Conservation (phyloP, 2,329 filamentous ascomycete species). For the Neospermospora avenae region DNA sequence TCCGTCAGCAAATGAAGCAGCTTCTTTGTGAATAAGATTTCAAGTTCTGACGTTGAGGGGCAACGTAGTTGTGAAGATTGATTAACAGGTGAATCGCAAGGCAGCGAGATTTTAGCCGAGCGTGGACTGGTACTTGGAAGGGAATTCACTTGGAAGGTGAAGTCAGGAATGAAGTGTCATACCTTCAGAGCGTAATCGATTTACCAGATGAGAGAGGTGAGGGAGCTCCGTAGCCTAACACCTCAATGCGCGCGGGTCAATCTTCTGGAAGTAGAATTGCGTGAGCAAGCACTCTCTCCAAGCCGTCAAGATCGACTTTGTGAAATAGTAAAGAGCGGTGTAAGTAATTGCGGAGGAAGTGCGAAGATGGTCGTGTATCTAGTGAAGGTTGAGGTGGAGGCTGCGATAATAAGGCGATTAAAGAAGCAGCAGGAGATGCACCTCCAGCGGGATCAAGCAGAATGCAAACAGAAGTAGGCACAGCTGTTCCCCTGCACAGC, state of each 20-base stretch:
- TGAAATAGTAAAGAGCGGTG: too few species aligned
- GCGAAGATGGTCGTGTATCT: too few species aligned
- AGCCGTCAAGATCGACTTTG: too few species aligned
- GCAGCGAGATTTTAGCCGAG: neutral
- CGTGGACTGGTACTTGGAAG: neutral
- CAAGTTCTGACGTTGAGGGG: neutral
- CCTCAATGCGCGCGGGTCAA: too few species aligned
- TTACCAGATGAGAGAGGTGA: constrained; percentile 7
- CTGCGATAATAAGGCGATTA: too few species aligned
- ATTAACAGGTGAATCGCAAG: neutral
- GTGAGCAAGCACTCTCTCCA: too few species aligned
- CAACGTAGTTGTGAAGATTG: neutral
- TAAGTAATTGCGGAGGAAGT: too few species aligned
- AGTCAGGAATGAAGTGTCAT: neutral
- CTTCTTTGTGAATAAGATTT: neutral
- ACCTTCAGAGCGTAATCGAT: neutral
- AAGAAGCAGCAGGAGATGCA: too few species aligned
- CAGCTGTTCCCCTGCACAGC: neutral
- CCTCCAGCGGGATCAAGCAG: too few species aligned
- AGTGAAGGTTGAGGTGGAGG: too few species aligned
- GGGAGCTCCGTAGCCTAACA: neutral
- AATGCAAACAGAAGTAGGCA: neutral
- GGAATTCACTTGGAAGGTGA: neutral
- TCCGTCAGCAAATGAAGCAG: neutral
- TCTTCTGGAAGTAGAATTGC: too few species aligned